Base-by-base conservation (phyloP, 768 basidiomycete genomes). In the Amanita pallidorosea region DNA sequence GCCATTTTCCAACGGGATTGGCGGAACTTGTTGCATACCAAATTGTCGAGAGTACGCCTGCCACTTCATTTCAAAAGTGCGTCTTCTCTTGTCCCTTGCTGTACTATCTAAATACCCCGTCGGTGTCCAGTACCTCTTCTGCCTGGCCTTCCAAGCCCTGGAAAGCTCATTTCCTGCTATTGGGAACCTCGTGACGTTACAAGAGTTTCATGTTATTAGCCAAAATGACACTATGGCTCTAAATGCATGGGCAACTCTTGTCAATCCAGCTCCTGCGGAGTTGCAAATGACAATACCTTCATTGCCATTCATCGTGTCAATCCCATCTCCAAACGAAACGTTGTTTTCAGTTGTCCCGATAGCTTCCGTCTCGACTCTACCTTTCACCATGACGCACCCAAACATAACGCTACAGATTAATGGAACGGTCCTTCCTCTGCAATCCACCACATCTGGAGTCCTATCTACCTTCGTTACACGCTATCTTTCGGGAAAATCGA, bases 121-220 rank as follows among this genome's bases (percentile, higher is more conserved):
- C 23, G 25, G 13, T 38, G 8, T 55, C 15, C 9, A 88, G 85
- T 87, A 23, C 83, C 82, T 7, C 60, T 67, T 7, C 57, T 88
- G 7, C 83, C 85, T 38, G 83, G 83, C 4, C 65, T 88, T 13
- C 87, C 87, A 15, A 62, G 64, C 17, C 81, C 83, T 3, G 81
- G 80, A 13, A n/a, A 57, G 64, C 8, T 65, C 71, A 46, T 68
- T 81, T 3, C 86, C 84, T 9, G 63, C 73, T 5, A 58, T 85
- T 37, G 70, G 79, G 4, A 67, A 82, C 51, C 69, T 89, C 4
- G 62, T 89, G 45, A 79, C 74, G 0, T 67, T 90, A 6, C 65
- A 75, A 48, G 74, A 75, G 4, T 84, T 88, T 62, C 61, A 66
- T 45, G 51, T 76, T 12, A 65, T 65, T 18, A 67, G 67, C 18